Conservation (phyloP, 441 rosid species). For the Gossypium davidsonii region DNA sequence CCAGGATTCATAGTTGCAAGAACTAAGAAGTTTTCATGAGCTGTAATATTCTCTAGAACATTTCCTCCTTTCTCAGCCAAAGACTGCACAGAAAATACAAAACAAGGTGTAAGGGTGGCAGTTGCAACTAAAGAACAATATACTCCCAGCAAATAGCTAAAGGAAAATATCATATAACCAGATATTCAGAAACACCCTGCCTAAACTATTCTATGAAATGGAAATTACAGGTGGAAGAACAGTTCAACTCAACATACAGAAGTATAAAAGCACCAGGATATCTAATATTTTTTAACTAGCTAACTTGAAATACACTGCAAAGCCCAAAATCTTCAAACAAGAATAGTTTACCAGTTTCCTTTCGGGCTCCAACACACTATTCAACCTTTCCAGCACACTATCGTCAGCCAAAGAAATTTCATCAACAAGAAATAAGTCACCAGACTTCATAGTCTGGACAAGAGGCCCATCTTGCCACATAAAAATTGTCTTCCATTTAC, state of each 20-base stretch:
- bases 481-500: constrained; percentile 80
- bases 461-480: constrained; percentile 99
- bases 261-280: background rate
- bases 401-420: constrained; percentile 99
- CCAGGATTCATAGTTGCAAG: constrained; percentile 99
- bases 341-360: constrained; percentile 63
- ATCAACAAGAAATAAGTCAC: constrained; percentile 85
- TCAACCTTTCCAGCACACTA: constrained; percentile 90
- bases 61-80: constrained; percentile 98
- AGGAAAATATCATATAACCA: background rate
- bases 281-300: background rate
- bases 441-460: constrained; percentile 86
- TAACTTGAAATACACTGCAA: background rate
- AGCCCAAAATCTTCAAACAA: constrained; percentile 1
- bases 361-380: constrained; percentile 94
- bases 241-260: background rate
- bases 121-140: constrained; percentile 8
- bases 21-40: constrained; percentile 65
- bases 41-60: constrained; percentile 67
- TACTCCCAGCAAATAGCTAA: background rate
- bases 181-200: background rate
- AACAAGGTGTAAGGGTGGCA: background rate
- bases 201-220: background rate
- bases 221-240: background rate
- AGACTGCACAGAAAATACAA: constrained; percentile 45